Evolutionary conservation across 2,329 filamentous ascomycete genomes (phyloP).

Genomic region (Pseudogymnoascus sp.): DNA sequence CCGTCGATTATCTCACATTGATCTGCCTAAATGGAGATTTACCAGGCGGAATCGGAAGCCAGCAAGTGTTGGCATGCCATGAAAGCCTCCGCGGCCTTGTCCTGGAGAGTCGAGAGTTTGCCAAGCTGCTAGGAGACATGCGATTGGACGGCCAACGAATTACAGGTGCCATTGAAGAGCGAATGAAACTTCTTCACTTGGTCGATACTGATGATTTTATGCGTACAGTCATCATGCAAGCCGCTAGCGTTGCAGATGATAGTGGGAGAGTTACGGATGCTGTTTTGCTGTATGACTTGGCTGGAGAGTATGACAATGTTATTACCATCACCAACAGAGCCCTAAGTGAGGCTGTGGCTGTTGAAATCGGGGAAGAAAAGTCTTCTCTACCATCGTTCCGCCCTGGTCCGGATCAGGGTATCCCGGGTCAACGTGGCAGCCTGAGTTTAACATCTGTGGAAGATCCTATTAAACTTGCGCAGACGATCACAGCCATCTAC

Average conservation of each 20-base stretch:
- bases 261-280: slow-evolving; percentile 90
- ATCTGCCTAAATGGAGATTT: slow-evolving; percentile 89
- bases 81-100: slow-evolving; percentile 90
- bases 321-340: slow-evolving; percentile 82
- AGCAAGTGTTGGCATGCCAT: slow-evolving; percentile 77
- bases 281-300: slow-evolving; percentile 87
- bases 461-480: slow-evolving; percentile 55
- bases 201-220: slow-evolving; percentile 77
- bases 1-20: slow-evolving; percentile 85
- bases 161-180: slow-evolving; percentile 78
- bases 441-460: slow-evolving; percentile 60
- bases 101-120: slow-evolving; percentile 94
- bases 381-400: slow-evolving; percentile 57
- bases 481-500: slow-evolving; percentile 57
- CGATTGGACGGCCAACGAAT: slow-evolving; percentile 77
- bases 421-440: slow-evolving; percentile 30
- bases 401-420: slow-evolving; percentile 18
- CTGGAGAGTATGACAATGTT: slow-evolving; percentile 93
- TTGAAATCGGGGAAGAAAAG: slow-evolving; percentile 76
- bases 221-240: slow-evolving; percentile 84
- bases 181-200: slow-evolving; percentile 72
- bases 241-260: slow-evolving; percentile 86
- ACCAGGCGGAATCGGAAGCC: slow-evolving; percentile 62
- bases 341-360: slow-evolving; percentile 78
- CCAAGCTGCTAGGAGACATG: slow-evolving; percentile 87